Conservation (phyloP, 441 rosid genomes). For the Corymbia calophylla region DNA sequence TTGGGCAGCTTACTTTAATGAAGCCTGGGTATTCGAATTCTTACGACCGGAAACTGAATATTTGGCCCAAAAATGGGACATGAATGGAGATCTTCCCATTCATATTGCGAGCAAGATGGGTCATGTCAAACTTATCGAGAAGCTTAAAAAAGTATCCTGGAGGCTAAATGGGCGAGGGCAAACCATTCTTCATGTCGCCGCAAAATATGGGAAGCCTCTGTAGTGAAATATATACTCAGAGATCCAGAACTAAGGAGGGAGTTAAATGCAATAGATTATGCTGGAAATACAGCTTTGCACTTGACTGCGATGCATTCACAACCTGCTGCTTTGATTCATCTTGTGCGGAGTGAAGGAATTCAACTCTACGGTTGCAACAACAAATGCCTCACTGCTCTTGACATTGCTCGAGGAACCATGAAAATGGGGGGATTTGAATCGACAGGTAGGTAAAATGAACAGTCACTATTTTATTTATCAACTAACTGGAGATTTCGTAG, state of each 20-base stretch:
- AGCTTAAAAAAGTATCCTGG: fast-evolving
- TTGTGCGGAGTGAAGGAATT: fast-evolving
- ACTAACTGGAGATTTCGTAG: not conserved
- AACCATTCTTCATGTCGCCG: not conserved
- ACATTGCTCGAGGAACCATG: fast-evolving
- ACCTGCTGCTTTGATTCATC: not conserved
- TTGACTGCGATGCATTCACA: not conserved
- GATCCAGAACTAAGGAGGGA: fast-evolving
- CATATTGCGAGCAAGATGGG: fast-evolving
- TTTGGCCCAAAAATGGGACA: not conserved
- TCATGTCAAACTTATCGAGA: fast-evolving
- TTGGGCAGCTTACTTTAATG: not conserved
- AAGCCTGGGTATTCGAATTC: fast-evolving
- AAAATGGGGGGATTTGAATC: fast-evolving
- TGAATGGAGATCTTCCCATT: not conserved
- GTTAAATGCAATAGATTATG: not conserved
- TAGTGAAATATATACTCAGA: not conserved
- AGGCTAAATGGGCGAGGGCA: not conserved
- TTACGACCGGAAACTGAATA: not conserved
- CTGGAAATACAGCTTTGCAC: not conserved
- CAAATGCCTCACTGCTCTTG: not conserved
- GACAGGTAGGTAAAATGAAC: not conserved
- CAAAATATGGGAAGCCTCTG: not conserved
- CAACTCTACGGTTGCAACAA: fast-evolving
- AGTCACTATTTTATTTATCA: not conserved